Base-by-base conservation (phyloP, 1,284 basidiomycete genomes). In the Polyporus tsugae region DNA sequence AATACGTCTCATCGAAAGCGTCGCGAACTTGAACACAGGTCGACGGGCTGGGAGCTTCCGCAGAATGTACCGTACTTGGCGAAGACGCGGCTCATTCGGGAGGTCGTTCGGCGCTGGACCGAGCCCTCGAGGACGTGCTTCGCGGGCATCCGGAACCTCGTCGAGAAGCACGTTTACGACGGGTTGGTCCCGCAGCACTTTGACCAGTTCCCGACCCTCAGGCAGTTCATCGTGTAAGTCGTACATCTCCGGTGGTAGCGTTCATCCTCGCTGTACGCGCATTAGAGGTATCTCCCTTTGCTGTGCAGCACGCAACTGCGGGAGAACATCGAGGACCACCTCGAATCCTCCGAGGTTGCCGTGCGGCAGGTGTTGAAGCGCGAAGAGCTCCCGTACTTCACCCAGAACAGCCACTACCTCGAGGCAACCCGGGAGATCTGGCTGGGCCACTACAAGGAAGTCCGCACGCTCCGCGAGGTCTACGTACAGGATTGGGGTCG, bases 11-110 rank as follows among this genome's bases (percentile, higher is more conserved):
- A 7, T 6, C 5, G 10, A 49, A 35, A 10, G 15, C 25, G 17
- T 42, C 38, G 10, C 42, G 59, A 13, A n/a, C n/a, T n/a, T n/a
- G n/a, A n/a, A 29, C 2, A 29, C 68, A 88, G 87, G 1, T 81
- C 81, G 10, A 83, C 80, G 4, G 80, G 77, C 3, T 89, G 87
- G 87, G 86, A 89, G 64, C 80, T 89, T 5, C 86, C 85, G 0
- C 78, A 79, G 4, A 80, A 86, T 60, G 76, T 87, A 42, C 87
- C 87, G 0, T 88, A 84, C 59, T 83, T 85, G 44, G 86, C 85
- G 2, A 86, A 84, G 46, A 80, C 77, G 35, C 75, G 71, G 10
- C 80, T 89, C 41, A 82, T 87, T 17, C 69, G 74, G 6, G 72
- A 75, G n/a, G 84, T 82, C 64, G 80, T 82, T 17, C 62, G 67